Percentiles rank a stretch among this genome's conserved stretches.
Evolutionary conservation across 768 basidiomycete genomes (phyloP).

Genomic region (Leccinum broughii): DNA sequence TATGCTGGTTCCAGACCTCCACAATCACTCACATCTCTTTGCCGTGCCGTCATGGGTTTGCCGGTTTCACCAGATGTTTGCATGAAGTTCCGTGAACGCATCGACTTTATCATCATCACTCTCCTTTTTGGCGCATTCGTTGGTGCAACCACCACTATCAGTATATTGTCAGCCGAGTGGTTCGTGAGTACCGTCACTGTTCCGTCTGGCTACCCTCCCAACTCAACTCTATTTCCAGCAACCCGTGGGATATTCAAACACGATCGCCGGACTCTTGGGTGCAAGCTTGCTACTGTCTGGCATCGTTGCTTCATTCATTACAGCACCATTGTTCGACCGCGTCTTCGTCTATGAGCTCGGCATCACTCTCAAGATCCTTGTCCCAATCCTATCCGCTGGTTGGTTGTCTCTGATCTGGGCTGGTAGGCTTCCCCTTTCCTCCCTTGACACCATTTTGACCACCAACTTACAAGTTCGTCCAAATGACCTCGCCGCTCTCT

Average conservation of each 20-base stretch:
- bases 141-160: constrained; percentile 64
- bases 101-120: constrained; percentile 66
- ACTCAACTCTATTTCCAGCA: constrained; percentile 39
- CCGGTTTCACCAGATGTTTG: constrained; percentile 41
- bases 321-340: constrained; percentile 78
- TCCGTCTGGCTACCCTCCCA: background rate
- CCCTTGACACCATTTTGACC: background rate
- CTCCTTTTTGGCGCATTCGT: constrained; percentile 65
- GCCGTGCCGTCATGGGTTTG: constrained; percentile 52
- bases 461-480: constrained; percentile 49
- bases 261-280: constrained; percentile 69
- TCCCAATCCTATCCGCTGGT: constrained; percentile 57
- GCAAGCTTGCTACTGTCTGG: constrained; percentile 69
- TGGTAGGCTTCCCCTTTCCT: constrained; percentile 41
- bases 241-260: constrained; percentile 70
- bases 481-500: constrained; percentile 59
- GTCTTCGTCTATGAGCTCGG: constrained; percentile 77
- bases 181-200: constrained; percentile 46
- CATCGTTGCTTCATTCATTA: constrained; percentile 62
- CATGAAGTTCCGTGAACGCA: constrained; percentile 66
- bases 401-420: constrained; percentile 86
- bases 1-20: constrained; percentile 66
- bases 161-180: constrained; percentile 65
- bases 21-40: constrained; percentile 52
- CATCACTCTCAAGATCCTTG: constrained; percentile 54